Conservation (phyloP, 1,139 yeast genomes). For the Meyerozyma athensensis region DNA sequence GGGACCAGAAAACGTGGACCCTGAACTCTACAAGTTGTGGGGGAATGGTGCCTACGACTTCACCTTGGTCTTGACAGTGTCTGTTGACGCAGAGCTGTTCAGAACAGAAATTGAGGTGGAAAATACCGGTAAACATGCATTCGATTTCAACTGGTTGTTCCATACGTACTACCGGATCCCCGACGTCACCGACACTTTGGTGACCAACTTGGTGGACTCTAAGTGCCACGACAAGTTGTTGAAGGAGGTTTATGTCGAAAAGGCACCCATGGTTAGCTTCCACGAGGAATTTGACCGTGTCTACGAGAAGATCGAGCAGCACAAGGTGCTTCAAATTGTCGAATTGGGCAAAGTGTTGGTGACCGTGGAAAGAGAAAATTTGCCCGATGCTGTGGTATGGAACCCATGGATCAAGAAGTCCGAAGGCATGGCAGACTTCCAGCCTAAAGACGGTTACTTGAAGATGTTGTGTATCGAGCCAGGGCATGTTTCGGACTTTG, state of each 20-base stretch:
- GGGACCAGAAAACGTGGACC: slow-evolving; percentile 74
- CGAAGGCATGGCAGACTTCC: slow-evolving; percentile 77
- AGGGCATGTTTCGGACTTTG: slow-evolving; percentile 74
- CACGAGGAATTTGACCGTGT: slow-evolving; percentile 81
- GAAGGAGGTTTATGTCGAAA: slow-evolving; percentile 59
- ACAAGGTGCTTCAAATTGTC: slow-evolving; percentile 58
- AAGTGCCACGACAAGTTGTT: slow-evolving; percentile 71
- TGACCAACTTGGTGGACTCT: slow-evolving; percentile 71
- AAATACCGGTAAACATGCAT: slow-evolving; percentile 58
- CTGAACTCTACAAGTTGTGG: slow-evolving; percentile 55
- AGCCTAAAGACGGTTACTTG: slow-evolving; percentile 77
- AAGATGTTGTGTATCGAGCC: slow-evolving; percentile 94
- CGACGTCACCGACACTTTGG: slow-evolving; percentile 72
- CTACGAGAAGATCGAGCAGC: slow-evolving; percentile 55
- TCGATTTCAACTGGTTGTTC: slow-evolving; percentile 91
- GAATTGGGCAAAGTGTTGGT: slow-evolving; percentile 67
- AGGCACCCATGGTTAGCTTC: slow-evolving; percentile 68
- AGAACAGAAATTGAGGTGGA: slow-evolving; percentile 69
- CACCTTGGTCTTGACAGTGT: slow-evolving; percentile 68
- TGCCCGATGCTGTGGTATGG: slow-evolving; percentile 95
- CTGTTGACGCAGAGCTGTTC: slow-evolving; percentile 49
- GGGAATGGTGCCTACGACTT: slow-evolving; percentile 56
- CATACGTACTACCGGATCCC: slow-evolving; percentile 81
- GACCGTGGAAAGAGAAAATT: slow-evolving; percentile 57
- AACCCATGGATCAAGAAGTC: slow-evolving; percentile 91